phyloP scores from a whole-genome alignment of 192 early-diverging fungal species.

The Coemansia sp. region DNA sequence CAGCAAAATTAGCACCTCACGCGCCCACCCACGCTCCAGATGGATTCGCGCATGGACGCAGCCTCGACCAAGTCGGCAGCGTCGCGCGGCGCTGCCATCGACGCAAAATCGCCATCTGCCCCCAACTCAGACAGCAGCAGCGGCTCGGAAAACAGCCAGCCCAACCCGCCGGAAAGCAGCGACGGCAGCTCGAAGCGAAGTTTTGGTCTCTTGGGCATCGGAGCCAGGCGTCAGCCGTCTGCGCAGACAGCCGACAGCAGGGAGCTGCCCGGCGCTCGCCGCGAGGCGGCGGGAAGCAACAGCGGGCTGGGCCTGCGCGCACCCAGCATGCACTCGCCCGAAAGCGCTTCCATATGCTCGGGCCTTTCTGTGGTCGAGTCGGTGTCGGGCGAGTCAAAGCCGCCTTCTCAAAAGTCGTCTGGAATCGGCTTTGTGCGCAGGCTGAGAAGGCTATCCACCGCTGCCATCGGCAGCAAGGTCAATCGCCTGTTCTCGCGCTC shows the following conservation, averaged over 20 bases:
- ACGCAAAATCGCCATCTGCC: not conserved
- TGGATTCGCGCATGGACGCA: conserved; percentile 2
- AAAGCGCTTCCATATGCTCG: conserved; percentile 38
- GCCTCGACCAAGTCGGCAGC: not conserved
- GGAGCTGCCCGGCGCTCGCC: conserved; percentile 29
- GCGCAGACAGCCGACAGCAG: conserved; percentile 11
- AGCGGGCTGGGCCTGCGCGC: conserved; percentile 39
- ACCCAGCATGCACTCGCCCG: conserved; percentile 29
- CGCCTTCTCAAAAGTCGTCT: conserved; percentile 44
- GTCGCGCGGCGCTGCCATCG: not conserved
- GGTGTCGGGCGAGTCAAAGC: conserved; percentile 37
- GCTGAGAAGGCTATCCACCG: conserved; percentile 44
- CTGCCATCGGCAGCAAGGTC: conserved; percentile 45
- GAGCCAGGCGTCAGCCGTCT: conserved; percentile 2
- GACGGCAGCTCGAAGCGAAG: conserved; percentile 3
- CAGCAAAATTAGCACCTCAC: not conserved
- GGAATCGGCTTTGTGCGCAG: conserved; percentile 45
- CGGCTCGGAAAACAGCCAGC: conserved; percentile 1
- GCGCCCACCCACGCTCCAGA: not conserved
- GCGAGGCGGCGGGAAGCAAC: conserved; percentile 15
- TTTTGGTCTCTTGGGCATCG: conserved; percentile 2
- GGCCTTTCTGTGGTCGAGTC: conserved; percentile 28
- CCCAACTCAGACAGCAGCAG: not conserved
- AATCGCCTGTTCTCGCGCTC: conserved; percentile 46
- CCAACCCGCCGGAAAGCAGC: not conserved